phyloP scores from a whole-genome alignment of 2,329 filamentous ascomycete species.

The Verticillium tricorpus region DNA sequence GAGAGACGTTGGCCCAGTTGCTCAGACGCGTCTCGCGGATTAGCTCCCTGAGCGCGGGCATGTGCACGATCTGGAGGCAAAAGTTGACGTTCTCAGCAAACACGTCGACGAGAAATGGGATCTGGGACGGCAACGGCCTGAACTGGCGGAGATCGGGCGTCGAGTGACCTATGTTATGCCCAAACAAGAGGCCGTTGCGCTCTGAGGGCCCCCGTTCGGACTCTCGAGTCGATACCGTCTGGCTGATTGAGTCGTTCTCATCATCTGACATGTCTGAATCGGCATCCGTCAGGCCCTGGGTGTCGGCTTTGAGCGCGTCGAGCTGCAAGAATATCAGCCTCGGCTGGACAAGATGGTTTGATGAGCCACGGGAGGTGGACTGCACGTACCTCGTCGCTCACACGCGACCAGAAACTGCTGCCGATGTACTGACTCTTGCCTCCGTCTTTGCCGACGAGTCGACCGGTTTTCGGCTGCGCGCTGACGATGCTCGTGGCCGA shows the following conservation, averaged over 20 bases:
- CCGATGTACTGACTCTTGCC: slow-evolving; percentile 42
- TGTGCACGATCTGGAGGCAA: slow-evolving; percentile 37
- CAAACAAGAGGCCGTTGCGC: slow-evolving; percentile 48
- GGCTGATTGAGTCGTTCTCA: slow-evolving; percentile 22
- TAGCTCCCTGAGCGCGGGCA: slow-evolving; percentile 36
- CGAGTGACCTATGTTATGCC: slow-evolving; percentile 31
- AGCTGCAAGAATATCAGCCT: slow-evolving; percentile 26
- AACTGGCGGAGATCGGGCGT: slow-evolving; percentile 31
- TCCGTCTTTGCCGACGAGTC: slow-evolving; percentile 40
- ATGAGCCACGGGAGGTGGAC: slow-evolving; percentile 9
- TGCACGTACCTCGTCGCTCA: slow-evolving; percentile 47
- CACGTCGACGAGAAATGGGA: slow-evolving; percentile 46
- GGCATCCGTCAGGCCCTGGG: slow-evolving; percentile 22
- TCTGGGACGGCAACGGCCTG: slow-evolving; percentile 48
- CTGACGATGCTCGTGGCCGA: slow-evolving; percentile 4
- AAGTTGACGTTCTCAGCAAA: slow-evolving; percentile 49
- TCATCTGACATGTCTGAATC: slow-evolving; percentile 35
- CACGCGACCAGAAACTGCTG: slow-evolving; percentile 49
- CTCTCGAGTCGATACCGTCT: slow-evolving; percentile 30
- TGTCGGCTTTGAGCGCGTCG: slow-evolving; percentile 37
- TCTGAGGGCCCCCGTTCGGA: slow-evolving; percentile 36
- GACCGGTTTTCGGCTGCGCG: slow-evolving; percentile 39
- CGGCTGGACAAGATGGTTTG: neutral
- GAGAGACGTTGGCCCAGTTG: slow-evolving; percentile 24
- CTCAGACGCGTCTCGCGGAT: slow-evolving; percentile 28